phyloP scores from a whole-genome alignment of 768 basidiomycete species.

The Hericium coralloides region DNA sequence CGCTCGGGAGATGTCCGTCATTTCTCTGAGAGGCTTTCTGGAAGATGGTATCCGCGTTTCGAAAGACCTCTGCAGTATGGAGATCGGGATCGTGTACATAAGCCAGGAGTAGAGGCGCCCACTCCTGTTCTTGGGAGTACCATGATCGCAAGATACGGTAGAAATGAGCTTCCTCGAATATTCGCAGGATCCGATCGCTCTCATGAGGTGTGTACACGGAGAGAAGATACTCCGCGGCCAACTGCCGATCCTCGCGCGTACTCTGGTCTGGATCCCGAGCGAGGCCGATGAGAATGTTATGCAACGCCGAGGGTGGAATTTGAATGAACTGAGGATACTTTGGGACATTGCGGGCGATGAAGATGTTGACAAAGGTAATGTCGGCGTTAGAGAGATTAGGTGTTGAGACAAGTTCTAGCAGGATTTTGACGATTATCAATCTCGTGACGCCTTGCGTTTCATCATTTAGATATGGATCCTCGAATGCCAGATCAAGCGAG shows the following conservation, averaged over 20 bases:
- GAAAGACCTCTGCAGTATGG: constrained; percentile 50
- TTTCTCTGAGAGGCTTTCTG: constrained; percentile 33
- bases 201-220: constrained; percentile 87
- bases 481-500: constrained; percentile 89
- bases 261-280: constrained; percentile 64
- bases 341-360: constrained; percentile 91
- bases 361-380: constrained; percentile 85
- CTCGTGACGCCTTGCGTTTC: constrained; percentile 58
- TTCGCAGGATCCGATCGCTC: constrained; percentile 47
- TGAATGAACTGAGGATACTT: constrained; percentile 82
- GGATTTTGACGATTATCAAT: constrained; percentile 72
- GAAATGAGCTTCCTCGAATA: constrained; percentile 83
- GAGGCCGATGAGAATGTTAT: constrained; percentile 70
- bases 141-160: constrained; percentile 82
- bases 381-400: constrained; percentile 51
- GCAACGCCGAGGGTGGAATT: constrained; percentile 57
- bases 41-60: constrained; percentile 57
- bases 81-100: constrained; percentile 69
- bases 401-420: constrained; percentile 66
- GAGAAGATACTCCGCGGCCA: constrained; percentile 89
- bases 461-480: constrained; percentile 86
- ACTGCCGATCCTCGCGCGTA: constrained; percentile 88
- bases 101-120: constrained; percentile 65
- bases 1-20: constrained; percentile 43
- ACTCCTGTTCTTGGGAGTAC: constrained; percentile 67